Percentiles rank a stretch among this genome's conserved stretches.
phyloP scores from a whole-genome alignment of 2,329 filamentous ascomycete species.

The Byssothecium circinans region DNA sequence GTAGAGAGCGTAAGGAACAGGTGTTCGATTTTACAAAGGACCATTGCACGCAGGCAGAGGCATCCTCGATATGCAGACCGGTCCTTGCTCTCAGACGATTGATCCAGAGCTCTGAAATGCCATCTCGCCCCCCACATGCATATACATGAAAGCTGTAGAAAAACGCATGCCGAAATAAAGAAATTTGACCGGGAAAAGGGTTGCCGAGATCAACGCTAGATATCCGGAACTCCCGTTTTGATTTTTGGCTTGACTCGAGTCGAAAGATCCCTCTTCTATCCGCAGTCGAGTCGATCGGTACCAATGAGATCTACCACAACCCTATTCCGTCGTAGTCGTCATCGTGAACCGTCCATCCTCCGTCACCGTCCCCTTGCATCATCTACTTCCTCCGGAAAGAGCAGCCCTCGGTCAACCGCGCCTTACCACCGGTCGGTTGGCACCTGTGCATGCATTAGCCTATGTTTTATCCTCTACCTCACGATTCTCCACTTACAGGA shows the following conservation, averaged over 20 bases:
- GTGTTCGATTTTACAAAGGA: constrained; percentile 45
- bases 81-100: constrained; percentile 44
- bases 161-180: constrained; percentile 44
- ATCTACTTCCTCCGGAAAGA: constrained; percentile 99
- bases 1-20: constrained; percentile 37
- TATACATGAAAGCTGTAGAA: constrained; percentile 44
- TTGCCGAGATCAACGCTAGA: constrained; percentile 46
- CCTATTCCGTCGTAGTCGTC: constrained; percentile 43
- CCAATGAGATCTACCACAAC: constrained; percentile 44
- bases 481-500: constrained; percentile 59
- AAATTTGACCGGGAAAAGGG: constrained; percentile 40
- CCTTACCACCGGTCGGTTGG: constrained; percentile 99
- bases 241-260: constrained; percentile 46
- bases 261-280: constrained; percentile 50
- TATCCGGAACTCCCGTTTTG: constrained; percentile 50
- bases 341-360: constrained; percentile 41
- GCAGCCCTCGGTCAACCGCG: constrained; percentile 98
- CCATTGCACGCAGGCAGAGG: constrained; percentile 49
- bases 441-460: constrained; percentile 54
- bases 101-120: constrained; percentile 45
- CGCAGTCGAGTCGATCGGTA: constrained; percentile 46
- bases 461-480: constrained; percentile 7
- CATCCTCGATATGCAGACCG: constrained; percentile 51
- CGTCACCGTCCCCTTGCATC: constrained; percentile 31
- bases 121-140: constrained; percentile 48